Percentiles rank a stretch among this genome's conserved stretches.
phyloP scores from a whole-genome alignment of 1,139 yeast genomes.

The Blastobotrys capitulatus region DNA sequence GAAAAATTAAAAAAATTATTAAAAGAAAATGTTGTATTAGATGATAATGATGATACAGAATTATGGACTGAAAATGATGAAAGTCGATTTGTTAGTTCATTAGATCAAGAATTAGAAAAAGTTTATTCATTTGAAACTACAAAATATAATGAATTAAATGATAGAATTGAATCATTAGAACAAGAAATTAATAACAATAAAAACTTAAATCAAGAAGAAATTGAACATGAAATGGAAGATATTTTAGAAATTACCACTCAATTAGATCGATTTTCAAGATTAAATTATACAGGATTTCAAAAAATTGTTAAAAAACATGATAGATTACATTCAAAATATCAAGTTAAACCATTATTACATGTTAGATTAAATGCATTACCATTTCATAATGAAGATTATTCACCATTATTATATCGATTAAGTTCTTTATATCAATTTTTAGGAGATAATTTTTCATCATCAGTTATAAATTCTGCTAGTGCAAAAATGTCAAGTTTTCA shows the following conservation, averaged over 20 bases:
- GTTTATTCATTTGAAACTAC: slow-evolving; percentile 82
- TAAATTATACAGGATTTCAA: slow-evolving; percentile 90
- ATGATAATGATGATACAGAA: slow-evolving; percentile 25
- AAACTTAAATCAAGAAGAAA: slow-evolving; percentile 46
- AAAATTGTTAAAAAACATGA: slow-evolving; percentile 96
- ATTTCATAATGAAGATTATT: slow-evolving; percentile 90
- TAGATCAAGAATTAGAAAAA: slow-evolving; percentile 83
- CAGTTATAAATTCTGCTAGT: slow-evolving; percentile 25
- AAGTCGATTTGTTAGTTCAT: slow-evolving; percentile 67
- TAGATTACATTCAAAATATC: slow-evolving; percentile 75
- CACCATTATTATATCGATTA: slow-evolving; percentile 80
- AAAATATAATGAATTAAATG: slow-evolving; percentile 65
- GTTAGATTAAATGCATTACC: slow-evolving; percentile 86
- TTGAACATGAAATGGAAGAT: slow-evolving; percentile 66
- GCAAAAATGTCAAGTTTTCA: slow-evolving; percentile 28
- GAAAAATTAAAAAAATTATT: slow-evolving; percentile 72
- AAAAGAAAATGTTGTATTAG: slow-evolving; percentile 62
- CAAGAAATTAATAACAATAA: slow-evolving; percentile 32
- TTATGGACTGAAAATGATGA: slow-evolving; percentile 80
- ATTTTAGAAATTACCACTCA: slow-evolving; percentile 72
- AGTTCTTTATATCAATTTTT: slow-evolving; percentile 76
- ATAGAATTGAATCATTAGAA: slow-evolving; percentile 60
- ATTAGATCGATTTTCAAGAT: slow-evolving; percentile 81
- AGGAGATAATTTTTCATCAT: slow-evolving; percentile 51
- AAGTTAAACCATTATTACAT: slow-evolving; percentile 81